phyloP scores from a whole-genome alignment of 495 filamentous ascomycete species.

The Daldinia vernicosa region DNA sequence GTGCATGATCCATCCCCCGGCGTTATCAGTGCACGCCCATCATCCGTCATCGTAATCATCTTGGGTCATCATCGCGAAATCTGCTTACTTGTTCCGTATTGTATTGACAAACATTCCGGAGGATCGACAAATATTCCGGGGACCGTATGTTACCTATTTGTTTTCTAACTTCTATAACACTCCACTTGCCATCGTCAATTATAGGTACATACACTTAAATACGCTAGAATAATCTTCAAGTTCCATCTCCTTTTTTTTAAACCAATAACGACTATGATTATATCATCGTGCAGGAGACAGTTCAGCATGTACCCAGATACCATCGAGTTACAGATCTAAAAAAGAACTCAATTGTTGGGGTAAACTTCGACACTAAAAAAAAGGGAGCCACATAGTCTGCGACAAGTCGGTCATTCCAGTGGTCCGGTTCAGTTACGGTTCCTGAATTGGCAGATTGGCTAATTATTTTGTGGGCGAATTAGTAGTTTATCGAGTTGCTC shows the following conservation, averaged over 20 bases:
- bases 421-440: slow-evolving; percentile 25
- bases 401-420: slow-evolving; percentile 9
- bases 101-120: slow-evolving; percentile 17
- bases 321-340: slow-evolving; percentile 16
- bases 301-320: not conserved
- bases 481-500: slow-evolving; percentile 20
- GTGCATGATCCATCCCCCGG: slow-evolving; percentile 28
- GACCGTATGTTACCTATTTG: not conserved
- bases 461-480: slow-evolving; percentile 24
- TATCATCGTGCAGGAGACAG: slow-evolving; percentile 9
- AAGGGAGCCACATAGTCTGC: slow-evolving; percentile 16
- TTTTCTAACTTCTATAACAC: not conserved
- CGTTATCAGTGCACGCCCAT: slow-evolving; percentile 10
- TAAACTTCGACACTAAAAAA: slow-evolving; percentile 28
- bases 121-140: slow-evolving; percentile 20
- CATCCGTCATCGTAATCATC: slow-evolving; percentile 28
- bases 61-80: slow-evolving; percentile 20
- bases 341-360: slow-evolving; percentile 50
- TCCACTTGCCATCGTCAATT: not conserved
- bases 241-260: not conserved
- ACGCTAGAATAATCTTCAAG: too few relatives aligned
- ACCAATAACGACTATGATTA: not conserved
- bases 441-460: slow-evolving; percentile 23
- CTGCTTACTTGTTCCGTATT: slow-evolving; percentile 25
- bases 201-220: too few relatives aligned